Conservation (phyloP, 2,329 filamentous ascomycete genomes). For the Apiospora hydei region DNA sequence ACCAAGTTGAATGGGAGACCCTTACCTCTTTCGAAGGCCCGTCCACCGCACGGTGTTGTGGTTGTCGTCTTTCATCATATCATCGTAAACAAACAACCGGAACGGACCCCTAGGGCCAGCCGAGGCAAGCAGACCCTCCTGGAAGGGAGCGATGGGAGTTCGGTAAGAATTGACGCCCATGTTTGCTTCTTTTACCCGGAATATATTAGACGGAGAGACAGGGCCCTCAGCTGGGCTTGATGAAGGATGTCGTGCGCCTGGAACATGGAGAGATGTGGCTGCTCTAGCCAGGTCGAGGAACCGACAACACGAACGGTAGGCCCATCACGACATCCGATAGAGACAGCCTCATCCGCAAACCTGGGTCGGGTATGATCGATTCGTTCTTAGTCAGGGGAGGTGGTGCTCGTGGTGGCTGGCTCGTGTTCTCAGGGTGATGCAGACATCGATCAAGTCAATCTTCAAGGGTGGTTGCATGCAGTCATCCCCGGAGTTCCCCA, state of each 20-base stretch:
- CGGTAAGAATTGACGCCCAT: background rate
- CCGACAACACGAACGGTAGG: background rate
- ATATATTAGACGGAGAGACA: conserved; percentile 2
- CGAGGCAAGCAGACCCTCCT: background rate
- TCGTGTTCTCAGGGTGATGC: background rate
- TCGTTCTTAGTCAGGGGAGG: background rate
- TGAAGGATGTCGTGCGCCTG: background rate
- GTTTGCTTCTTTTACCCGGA: background rate
- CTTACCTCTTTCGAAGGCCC: background rate
- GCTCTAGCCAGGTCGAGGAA: background rate
- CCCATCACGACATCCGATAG: background rate
- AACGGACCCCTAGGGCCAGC: background rate
- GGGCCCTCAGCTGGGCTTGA: background rate
- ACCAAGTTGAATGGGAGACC: background rate
- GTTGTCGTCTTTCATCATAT: background rate
- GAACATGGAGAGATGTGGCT: background rate
- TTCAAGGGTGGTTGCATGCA: background rate
- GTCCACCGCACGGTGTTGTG: background rate
- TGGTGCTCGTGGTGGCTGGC: background rate
- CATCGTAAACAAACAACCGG: background rate
- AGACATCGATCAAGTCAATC: background rate
- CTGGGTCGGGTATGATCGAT: background rate
- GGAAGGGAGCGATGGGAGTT: background rate
- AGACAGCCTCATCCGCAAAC: background rate
- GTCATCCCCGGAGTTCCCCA: conserved; percentile 16